Base-by-base conservation (phyloP, 768 basidiomycete species). In the Gautieria morchelliformis region DNA sequence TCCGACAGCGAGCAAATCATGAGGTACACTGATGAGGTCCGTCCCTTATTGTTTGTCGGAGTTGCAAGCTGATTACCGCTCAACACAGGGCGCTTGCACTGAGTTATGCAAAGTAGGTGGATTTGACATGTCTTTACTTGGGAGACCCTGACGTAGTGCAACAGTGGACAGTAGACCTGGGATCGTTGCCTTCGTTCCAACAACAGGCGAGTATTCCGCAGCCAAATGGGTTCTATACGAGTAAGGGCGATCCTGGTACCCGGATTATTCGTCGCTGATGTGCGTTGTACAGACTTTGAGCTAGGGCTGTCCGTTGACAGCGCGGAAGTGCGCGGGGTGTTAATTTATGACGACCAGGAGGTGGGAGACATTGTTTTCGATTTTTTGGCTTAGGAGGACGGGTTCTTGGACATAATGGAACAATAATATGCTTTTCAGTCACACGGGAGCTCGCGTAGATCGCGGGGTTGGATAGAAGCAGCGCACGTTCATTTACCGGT, bases 231-330 rank as follows among this genome's bases (percentile, higher is more conserved):
- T 92, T 91, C 70, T 93, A 88, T 65, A 89, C 87, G 52, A 89
- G 87, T 85, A 37, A 37, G 49, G 35, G 45, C 52, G 27, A 27
- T 12, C 15, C 37, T 30, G 50, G 45, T 41, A 53, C 46, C 52
- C 49, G 46, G 17, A 39, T 44, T n/a, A 19, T 39, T 20, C 52
- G 32, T 40, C 52, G 12, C 22, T 30, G 58, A 42, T 24, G 24
- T 30, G 42, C 45, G 44, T 30, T 15, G 17, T 7, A 24, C 64
- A 89, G 88, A 91, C 66, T 93, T 91, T 62, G 89, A 91, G 67
- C 79, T 92, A 3, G 89, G 85, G 8, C 71, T 92, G 59, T 89
- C 89, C 70, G 71, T 92, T 64, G 89, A 92, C 67, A 89, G 88
- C 61, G 88, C 85, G 56, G 89, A 92, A 72, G 88, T 92, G 64